Evolutionary conservation across 106 monocot species (phyloP), one percentile per base, ranked within the genome.

Genomic region (Triglochin maritima): DNA sequence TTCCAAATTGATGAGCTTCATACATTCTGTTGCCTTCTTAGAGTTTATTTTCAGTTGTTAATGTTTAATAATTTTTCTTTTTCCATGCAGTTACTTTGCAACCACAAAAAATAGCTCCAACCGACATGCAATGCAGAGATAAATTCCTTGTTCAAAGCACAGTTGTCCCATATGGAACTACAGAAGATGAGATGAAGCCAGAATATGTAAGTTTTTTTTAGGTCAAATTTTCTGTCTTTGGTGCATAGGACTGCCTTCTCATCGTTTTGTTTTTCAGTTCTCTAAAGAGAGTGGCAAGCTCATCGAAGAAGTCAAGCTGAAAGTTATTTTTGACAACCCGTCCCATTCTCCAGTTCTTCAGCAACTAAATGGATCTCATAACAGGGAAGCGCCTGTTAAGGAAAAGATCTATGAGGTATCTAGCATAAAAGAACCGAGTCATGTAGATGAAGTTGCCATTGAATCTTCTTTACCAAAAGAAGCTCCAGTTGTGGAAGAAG

Each of bases 101-200:
- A 96, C 83, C 83, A 56, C 83, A 78, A 59, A 76, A 58, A 64
- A 66, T 65, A 52, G 79, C 82, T 53, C 95, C 95, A 67, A 73
- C 80, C 61, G 86, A 93, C 74, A 79, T 93, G 88, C 88, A 89
- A 76, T 79, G 86, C 61, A 93, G 80, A 78, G 95, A 96, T 69
- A 96, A 88, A 56, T 96, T 96, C 54, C 81, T 96, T 43, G 78
- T 96, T 74, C 95, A 96, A 72, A 72, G 74, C 73, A 96, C 84
- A 47, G 49, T 80, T 76, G 90, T 87, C 62, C 88, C 95, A 14
- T 81, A 51, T 64, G 95, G 91, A 47, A 88, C 83, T 65, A 80
- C 76, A 46, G 88, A 90, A 54, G 90, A 87, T 57, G 87, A 84
- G 29, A 83, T 90, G 52, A 46, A 67, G 43, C 77, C 95, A 54